Conservation (phyloP, 345 rosid species). For the Gossypium mustelinum region DNA sequence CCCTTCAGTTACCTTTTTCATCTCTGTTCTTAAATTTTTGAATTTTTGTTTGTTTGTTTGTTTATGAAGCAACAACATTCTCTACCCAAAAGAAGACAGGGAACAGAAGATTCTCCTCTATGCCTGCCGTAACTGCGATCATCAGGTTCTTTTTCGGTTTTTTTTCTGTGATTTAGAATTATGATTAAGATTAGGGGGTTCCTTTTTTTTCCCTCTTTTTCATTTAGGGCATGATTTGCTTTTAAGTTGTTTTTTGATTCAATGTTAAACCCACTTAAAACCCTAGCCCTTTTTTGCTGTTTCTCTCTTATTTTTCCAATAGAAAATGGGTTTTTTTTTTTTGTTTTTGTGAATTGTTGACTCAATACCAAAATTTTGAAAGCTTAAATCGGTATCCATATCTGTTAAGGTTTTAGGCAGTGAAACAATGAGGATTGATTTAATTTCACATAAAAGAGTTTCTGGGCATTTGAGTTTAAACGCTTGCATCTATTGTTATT, state of each 20-base stretch:
- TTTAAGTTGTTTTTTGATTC: background rate
- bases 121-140: slow-evolving; percentile 87
- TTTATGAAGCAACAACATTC: slow-evolving; percentile 61
- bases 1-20: background rate
- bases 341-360: slow-evolving; percentile 1
- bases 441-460: background rate
- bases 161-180: background rate
- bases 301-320: background rate
- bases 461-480: background rate
- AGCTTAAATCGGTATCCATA: background rate
- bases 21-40: background rate
- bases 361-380: background rate
- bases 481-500: background rate
- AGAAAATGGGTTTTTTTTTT: slow-evolving; percentile 1
- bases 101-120: slow-evolving; percentile 58
- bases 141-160: slow-evolving; percentile 42
- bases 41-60: background rate
- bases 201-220: background rate
- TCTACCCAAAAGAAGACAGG: slow-evolving; percentile 67
- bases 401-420: background rate
- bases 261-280: background rate
- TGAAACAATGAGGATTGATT: background rate
- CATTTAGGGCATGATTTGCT: background rate
- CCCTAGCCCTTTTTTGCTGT: background rate
- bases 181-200: background rate